Conservation (phyloP, 495 filamentous ascomycete species). For the Annulohypoxylon nitens region DNA sequence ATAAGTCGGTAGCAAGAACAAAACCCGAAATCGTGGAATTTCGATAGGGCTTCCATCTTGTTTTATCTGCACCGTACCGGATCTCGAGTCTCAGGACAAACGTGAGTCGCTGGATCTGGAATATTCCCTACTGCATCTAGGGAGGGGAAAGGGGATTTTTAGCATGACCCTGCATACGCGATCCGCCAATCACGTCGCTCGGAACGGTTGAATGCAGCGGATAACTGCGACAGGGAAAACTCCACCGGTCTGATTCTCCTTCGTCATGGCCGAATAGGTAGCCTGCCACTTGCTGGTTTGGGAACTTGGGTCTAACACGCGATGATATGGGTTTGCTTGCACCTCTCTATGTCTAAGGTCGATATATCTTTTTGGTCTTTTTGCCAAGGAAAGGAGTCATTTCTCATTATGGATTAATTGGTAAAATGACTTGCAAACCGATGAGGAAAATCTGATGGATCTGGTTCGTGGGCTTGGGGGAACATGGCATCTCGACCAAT, state of each 20-base stretch:
- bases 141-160: not conserved
- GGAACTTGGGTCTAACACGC: conserved; percentile 15
- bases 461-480: conserved; percentile 1
- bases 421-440: not conserved
- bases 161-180: conserved; percentile 38
- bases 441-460: conserved; percentile 1
- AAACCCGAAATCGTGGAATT: not conserved
- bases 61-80: not conserved
- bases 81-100: conserved; percentile 6
- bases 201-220: conserved; percentile 14
- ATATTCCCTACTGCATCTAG: not conserved
- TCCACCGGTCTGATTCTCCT: conserved; percentile 24
- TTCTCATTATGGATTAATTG: conserved; percentile 17
- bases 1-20: not conserved
- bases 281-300: conserved; percentile 30
- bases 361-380: not conserved
- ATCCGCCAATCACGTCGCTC: conserved; percentile 30
- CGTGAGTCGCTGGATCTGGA: conserved; percentile 3
- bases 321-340: not conserved
- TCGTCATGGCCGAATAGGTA: conserved; percentile 32
- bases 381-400: conserved; percentile 26
- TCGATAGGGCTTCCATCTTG: conserved; percentile 3
- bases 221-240: conserved; percentile 31
- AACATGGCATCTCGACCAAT: conserved; percentile 28
- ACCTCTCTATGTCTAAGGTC: not conserved